phyloP scores from a whole-genome alignment of 2,329 filamentous ascomycete genomes.

The Hypomyces perniciosus region DNA sequence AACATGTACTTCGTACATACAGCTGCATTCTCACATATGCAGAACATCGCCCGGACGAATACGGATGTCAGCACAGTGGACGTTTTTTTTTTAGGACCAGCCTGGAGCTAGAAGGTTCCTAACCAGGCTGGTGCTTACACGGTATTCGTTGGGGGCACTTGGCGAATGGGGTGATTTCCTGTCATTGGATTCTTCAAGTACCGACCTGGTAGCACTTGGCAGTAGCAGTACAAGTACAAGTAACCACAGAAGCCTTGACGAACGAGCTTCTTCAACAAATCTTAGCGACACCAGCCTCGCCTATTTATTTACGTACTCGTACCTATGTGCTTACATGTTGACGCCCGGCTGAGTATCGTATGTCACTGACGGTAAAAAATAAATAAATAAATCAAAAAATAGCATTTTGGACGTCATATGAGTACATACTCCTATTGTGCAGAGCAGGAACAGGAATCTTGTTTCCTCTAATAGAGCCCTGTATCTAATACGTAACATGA shows the following conservation, averaged over 20 bases:
- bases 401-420: too few species aligned
- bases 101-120: not conserved
- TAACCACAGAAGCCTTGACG: not conserved
- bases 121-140: not conserved
- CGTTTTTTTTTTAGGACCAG: not conserved
- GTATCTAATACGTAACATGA: not conserved
- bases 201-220: not conserved
- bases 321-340: too few species aligned
- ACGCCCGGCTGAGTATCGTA: too few species aligned
- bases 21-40: not conserved
- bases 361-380: too few species aligned
- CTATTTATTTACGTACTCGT: not conserved
- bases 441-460: not conserved
- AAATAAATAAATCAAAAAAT: too few species aligned
- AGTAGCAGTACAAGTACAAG: not conserved
- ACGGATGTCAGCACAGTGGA: not conserved
- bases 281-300: not conserved
- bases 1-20: not conserved
- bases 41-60: not conserved
- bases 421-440: too few species aligned
- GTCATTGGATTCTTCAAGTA: constrained; percentile 1
- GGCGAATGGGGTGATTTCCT: constrained; percentile 18
- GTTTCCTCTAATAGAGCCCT: not conserved
- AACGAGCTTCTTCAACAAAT: too few species aligned
- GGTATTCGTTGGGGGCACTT: constrained; percentile 2